Percentiles rank a stretch among this genome's conserved stretches.
phyloP scores from a whole-genome alignment of 257 asterid species.

The Oldenlandia corymbosa region DNA sequence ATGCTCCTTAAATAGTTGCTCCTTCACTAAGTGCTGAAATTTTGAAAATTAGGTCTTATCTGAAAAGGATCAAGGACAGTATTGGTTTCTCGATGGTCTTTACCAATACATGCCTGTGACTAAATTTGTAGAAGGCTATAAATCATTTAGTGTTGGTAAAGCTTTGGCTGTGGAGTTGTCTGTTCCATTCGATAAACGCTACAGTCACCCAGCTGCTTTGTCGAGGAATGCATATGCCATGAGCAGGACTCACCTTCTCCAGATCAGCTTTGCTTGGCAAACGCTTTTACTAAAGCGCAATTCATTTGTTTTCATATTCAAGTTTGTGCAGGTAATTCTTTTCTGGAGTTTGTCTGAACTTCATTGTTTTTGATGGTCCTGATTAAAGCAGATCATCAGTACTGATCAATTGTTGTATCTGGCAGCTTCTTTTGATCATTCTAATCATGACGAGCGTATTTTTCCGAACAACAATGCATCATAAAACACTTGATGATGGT shows the following conservation, averaged over 20 bases:
- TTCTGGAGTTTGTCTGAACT: not conserved
- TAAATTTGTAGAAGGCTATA: constrained; percentile 68
- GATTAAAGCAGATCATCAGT: not conserved
- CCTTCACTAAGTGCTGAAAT: constrained; percentile 17
- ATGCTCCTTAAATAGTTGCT: constrained; percentile 2
- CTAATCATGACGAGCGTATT: constrained; percentile 80
- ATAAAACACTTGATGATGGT: constrained; percentile 69
- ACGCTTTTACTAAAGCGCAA: constrained; percentile 77
- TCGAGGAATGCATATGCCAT: constrained; percentile 60
- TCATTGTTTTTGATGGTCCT: not conserved
- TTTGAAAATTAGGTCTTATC: constrained; percentile 53
- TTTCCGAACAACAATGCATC: constrained; percentile 74
- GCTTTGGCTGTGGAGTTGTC: constrained; percentile 48
- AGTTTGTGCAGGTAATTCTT: constrained; percentile 67
- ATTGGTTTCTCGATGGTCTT: constrained; percentile 59
- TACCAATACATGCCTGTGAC: constrained; percentile 53
- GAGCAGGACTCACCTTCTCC: constrained; percentile 58
- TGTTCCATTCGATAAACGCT: constrained; percentile 65
- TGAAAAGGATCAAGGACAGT: constrained; percentile 87
- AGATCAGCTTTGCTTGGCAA: constrained; percentile 70
- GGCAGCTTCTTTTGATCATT: constrained; percentile 78
- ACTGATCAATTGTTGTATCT: constrained; percentile 14
- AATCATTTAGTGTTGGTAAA: constrained; percentile 48
- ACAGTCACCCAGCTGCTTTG: constrained; percentile 83
- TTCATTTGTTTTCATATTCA: constrained; percentile 68